These are phyloP conservation scores for Paecilomyces sp. DNA, from an alignment of 2,329 filamentous ascomycete genomes.

Conservation along the genomic window DNA sequence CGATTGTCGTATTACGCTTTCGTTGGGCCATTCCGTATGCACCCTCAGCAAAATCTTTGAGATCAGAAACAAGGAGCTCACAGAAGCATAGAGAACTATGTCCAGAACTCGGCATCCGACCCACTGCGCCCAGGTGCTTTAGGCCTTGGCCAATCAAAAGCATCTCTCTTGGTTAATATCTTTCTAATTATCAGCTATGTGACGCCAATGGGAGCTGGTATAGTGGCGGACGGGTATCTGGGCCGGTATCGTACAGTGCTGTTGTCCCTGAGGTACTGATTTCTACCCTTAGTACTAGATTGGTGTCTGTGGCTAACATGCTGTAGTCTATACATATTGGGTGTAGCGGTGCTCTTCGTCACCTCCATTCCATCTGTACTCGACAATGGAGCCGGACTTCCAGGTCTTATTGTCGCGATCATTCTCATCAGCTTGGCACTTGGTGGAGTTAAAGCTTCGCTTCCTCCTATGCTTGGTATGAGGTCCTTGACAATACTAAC, in stretches of 20 bases:
- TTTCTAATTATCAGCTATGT: slow-evolving; percentile 49
- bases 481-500: slow-evolving; percentile 3
- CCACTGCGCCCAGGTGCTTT: slow-evolving; percentile 40
- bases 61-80: not conserved
- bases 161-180: slow-evolving; percentile 49
- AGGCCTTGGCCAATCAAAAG: slow-evolving; percentile 48
- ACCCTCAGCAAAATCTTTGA: not conserved
- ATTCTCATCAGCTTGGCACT: slow-evolving; percentile 31
- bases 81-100: not conserved
- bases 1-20: not conserved
- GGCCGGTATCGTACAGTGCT: slow-evolving; percentile 32
- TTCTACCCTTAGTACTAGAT: not conserved
- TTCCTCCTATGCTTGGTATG: slow-evolving; percentile 26
- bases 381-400: slow-evolving; percentile 9
- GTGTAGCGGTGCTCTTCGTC: slow-evolving; percentile 15
- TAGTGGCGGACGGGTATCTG: slow-evolving; percentile 31
- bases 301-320: slow-evolving; percentile 5
- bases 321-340: slow-evolving; percentile 9
- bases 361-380: slow-evolving; percentile 17
- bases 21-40: not conserved
- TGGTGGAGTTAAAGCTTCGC: slow-evolving; percentile 28
- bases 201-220: slow-evolving; percentile 26
- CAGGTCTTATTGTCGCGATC: slow-evolving; percentile 21
- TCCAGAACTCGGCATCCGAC: not conserved
- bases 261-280: slow-evolving; percentile 17